Evolutionary conservation across 1,139 yeast genomes (phyloP), one percentile per base, ranked within the genome.

Genomic region (Taphrina communis): DNA sequence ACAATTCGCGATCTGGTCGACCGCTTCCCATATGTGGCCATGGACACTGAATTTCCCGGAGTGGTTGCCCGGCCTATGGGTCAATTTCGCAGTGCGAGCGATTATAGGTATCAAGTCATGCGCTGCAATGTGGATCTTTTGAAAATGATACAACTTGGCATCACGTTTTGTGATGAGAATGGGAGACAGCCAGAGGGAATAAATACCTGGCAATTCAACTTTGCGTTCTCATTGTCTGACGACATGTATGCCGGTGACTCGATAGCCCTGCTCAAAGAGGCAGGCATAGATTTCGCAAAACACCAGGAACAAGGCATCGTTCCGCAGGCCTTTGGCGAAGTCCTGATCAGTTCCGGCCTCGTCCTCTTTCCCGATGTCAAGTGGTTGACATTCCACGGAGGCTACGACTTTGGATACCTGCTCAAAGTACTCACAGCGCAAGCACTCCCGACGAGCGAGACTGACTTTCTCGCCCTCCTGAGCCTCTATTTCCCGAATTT

Each of bases 201-300:
- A 84, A 85, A 90, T n/a, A 90, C 97, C 38, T 94, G 97, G 97
- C 98, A 94, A 78, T 93, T 94, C 80, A 95, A 95, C 78, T 92
- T 94, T 80, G 83, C 84, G 74, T 94, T 91, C 78, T 94, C 90
- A 77, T 80, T 90, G 58, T 55, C 68, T 61, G 70, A 76, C 63
- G 96, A 92, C 76, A 94, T 94, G 97, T 90, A 85, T 70, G 87
- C 86, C 71, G 85, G 83, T 77, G 97, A 88, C 81, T 90, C 87
- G 75, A 84, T 86, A 75, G 96, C 86, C 75, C 85, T 83, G 74
- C 82, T 94, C 59, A 87, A 87, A 72, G 90, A 90, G 70, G 86
- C 96, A 7, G 97, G 97, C 42, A 84, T 93, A 63, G 92, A 92
- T 75, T 89, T 93, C 76, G 87, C 84, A 70, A 83, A 86, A 77